These are phyloP conservation scores for Leucosporidium scottii DNA, from an alignment of 768 basidiomycete genomes.

Conservation along the genomic window DNA sequence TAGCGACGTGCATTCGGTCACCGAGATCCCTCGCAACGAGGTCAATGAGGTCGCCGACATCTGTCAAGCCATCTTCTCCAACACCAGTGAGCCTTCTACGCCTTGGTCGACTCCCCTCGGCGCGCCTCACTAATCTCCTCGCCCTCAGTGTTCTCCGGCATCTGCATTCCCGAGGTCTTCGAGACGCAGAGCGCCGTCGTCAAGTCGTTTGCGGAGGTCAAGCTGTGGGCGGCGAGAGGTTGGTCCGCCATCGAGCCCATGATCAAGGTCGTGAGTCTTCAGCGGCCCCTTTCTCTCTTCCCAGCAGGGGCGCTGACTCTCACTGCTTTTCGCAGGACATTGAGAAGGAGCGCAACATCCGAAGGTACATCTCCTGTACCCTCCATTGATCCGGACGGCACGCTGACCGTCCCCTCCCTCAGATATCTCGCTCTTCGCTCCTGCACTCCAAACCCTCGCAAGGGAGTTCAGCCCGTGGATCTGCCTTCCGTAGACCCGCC, in stretches of 20 bases:
- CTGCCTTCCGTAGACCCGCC: no score
- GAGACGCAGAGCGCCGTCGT: constrained; percentile 25
- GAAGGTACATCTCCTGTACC: constrained; percentile 19
- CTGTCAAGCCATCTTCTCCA: constrained; percentile 12
- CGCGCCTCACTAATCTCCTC: no score
- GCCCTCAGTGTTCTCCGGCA: not conserved
- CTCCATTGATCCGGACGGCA: not conserved
- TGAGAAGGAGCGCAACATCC: not conserved
- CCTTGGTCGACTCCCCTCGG: not conserved
- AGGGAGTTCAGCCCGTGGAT: not conserved
- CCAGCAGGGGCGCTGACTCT: no score
- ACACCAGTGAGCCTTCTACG: constrained; percentile 14
- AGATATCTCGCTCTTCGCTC: constrained; percentile 24
- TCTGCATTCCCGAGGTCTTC: constrained; percentile 33
- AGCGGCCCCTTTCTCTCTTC: not conserved
- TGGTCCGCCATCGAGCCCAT: constrained; percentile 14
- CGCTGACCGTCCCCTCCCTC: not conserved
- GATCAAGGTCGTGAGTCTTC: constrained; percentile 12
- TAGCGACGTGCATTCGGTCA: constrained; percentile 7
- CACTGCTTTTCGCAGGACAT: not conserved
- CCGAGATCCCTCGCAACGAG: constrained; percentile 18
- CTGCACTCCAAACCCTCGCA: constrained; percentile 27
- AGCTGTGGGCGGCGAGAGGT: not conserved
- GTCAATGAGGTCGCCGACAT: constrained; percentile 1
- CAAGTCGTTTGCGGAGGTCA: constrained; percentile 3